These are phyloP conservation scores for Allium cepa DNA, from an alignment of 106 monocot species.

Conservation along the genomic window DNA sequence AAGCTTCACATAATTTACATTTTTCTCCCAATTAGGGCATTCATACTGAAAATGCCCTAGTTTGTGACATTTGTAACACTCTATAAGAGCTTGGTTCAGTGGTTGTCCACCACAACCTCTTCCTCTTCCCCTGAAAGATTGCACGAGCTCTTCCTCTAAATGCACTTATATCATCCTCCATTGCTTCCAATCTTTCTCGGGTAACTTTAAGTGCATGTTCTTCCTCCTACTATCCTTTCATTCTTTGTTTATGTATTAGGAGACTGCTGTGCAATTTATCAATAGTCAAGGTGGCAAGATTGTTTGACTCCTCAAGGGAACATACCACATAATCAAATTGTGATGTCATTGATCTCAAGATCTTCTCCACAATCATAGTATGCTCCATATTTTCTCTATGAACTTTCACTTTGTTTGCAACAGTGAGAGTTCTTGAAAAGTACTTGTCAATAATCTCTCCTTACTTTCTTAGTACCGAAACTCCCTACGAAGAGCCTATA, in stretches of 20 bases:
- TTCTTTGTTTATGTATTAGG: not conserved
- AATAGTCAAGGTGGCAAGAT: not conserved
- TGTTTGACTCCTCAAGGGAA: not conserved
- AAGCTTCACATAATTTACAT: not conserved
- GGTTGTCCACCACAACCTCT: not conserved
- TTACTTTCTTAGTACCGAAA: not conserved
- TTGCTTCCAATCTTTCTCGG: no score
- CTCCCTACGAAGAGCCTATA: not conserved
- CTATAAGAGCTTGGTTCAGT: not conserved
- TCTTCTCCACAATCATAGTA: not conserved
- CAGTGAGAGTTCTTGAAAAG: not conserved
- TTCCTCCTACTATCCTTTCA: not conserved
- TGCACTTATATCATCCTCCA: no score
- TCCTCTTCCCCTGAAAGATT: not conserved
- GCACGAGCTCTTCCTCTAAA: not conserved
- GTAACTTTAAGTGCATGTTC: not conserved
- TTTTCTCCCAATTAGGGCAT: conserved; percentile 1
- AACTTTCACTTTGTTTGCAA: not conserved
- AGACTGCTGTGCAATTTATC: not conserved
- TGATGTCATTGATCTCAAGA: not conserved
- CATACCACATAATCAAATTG: not conserved
- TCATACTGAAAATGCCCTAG: conserved; percentile 2
- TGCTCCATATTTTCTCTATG: not conserved
- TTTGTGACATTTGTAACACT: conserved; percentile 1
- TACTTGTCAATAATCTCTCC: no score